Percentiles rank a stretch among this genome's conserved stretches.
Evolutionary conservation across 768 basidiomycete genomes (phyloP).

Genomic region (Polyporus arcularius): DNA sequence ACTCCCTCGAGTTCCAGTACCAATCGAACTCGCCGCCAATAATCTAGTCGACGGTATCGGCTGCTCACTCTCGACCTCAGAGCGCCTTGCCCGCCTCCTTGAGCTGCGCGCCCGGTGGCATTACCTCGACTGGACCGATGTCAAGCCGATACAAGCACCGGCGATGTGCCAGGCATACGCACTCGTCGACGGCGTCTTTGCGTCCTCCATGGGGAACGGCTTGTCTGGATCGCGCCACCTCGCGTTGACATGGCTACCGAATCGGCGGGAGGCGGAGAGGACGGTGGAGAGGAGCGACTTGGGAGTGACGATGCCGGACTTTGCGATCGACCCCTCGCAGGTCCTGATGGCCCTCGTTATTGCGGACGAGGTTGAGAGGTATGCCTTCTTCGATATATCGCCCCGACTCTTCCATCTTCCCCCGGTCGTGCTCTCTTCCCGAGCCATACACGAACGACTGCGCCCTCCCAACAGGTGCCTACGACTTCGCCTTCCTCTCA

Average conservation of each 20-base stretch:
- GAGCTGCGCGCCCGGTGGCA: slow-evolving; percentile 40
- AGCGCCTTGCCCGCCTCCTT: slow-evolving; percentile 37
- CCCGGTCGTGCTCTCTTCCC: too few relatives aligned
- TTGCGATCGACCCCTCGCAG: slow-evolving; percentile 68
- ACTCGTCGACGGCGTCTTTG: slow-evolving; percentile 60
- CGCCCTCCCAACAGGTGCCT: slow-evolving; percentile 33
- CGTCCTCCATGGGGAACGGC: slow-evolving; percentile 35
- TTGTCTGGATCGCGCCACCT: slow-evolving; percentile 22
- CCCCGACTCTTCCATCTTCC: too few relatives aligned
- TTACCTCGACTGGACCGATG: slow-evolving; percentile 29
- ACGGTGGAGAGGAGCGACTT: slow-evolving; percentile 36
- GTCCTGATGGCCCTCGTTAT: slow-evolving; percentile 53
- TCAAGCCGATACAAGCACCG: slow-evolving; percentile 30
- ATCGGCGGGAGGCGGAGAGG: slow-evolving; percentile 7
- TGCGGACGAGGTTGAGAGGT: slow-evolving; percentile 19
- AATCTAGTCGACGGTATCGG: slow-evolving; percentile 28
- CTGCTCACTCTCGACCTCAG: slow-evolving; percentile 23
- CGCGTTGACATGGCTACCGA: slow-evolving; percentile 31
- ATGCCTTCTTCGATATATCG: neutral
- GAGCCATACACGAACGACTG: too few relatives aligned
- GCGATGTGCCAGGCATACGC: slow-evolving; percentile 55
- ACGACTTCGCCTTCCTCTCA: slow-evolving; percentile 51
- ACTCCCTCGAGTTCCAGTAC: slow-evolving; percentile 32
- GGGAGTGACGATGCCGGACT: slow-evolving; percentile 48
- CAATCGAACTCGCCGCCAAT: slow-evolving; percentile 34